Conservation (phyloP, 306 rosid species). For the Vigna trinervia region DNA sequence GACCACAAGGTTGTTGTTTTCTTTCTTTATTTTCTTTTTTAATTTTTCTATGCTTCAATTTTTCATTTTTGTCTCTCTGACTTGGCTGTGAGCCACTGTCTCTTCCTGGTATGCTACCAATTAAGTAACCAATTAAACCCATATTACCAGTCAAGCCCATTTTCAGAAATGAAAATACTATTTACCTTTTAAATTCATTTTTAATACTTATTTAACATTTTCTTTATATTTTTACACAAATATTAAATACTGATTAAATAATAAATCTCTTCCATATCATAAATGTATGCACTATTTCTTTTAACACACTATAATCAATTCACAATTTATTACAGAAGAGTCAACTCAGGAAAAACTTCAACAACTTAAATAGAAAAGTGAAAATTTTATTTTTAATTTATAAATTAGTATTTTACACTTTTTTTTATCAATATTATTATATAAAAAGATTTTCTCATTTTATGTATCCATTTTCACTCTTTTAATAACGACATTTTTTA, state of each 20-base stretch:
- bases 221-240: not conserved
- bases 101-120: not conserved
- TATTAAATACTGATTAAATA: not conserved
- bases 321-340: too few species aligned
- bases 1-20: conserved; percentile 27
- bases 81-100: not conserved
- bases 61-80: conserved; percentile 7
- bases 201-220: not conserved
- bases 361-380: too few species aligned
- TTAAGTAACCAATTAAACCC: not conserved
- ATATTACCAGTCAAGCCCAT: not conserved
- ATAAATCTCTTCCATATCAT: not conserved
- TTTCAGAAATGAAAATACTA: not conserved
- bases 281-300: not conserved
- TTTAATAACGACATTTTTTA: too few species aligned
- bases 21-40: not conserved
- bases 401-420: too few species aligned
- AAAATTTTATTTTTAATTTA: too few species aligned
- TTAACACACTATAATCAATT: too few species aligned
- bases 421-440: too few species aligned
- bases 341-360: too few species aligned
- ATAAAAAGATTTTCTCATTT: too few species aligned
- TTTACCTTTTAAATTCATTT: not conserved
- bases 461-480: too few species aligned
- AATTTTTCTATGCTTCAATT: not conserved